Evolutionary conservation across 163 green algal genomes (phyloP).

Genomic region (Chlorella variabilis): DNA sequence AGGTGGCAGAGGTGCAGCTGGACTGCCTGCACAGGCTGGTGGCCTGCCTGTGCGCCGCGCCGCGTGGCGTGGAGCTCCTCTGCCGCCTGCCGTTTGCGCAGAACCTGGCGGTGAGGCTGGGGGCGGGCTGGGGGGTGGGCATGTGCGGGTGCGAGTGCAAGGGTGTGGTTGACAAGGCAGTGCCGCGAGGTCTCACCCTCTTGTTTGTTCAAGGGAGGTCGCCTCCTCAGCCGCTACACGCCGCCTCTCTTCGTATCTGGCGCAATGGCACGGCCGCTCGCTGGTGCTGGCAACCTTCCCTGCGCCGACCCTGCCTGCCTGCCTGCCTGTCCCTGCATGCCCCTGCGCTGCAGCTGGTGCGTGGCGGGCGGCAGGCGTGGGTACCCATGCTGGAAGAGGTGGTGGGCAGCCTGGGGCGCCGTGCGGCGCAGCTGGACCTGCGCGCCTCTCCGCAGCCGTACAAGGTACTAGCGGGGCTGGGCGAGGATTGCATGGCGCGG

Average conservation of each 20-base stretch:
- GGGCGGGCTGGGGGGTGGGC: too few species aligned
- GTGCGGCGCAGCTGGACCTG: slow-evolving; percentile 60
- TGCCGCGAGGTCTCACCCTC: too few species aligned
- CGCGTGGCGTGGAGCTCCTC: slow-evolving; percentile 51
- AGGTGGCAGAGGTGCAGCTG: slow-evolving; percentile 55
- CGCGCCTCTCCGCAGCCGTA: slow-evolving; percentile 58
- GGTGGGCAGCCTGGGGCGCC: slow-evolving; percentile 57
- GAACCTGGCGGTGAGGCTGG: slow-evolving; percentile 32
- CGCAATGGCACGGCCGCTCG: too few species aligned
- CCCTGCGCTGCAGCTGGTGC: not conserved
- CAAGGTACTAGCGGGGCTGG: slow-evolving; percentile 39
- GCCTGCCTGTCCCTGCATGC: not conserved
- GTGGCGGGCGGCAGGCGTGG: not conserved
- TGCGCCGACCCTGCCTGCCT: not conserved
- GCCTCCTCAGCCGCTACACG: too few species aligned
- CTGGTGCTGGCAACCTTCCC: too few species aligned
- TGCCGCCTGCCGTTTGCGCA: slow-evolving; percentile 68
- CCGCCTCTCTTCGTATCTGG: too few species aligned
- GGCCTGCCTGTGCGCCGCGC: slow-evolving; percentile 42
- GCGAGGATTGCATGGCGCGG: not conserved
- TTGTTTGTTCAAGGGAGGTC: too few species aligned
- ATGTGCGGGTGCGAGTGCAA: too few species aligned
- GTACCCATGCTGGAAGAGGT: slow-evolving; percentile 60
- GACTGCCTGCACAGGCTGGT: slow-evolving; percentile 73
- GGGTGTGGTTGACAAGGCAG: too few species aligned